A percentile compares a stretch with the other conserved stretches of the same genome.
Conservation (phyloP, 2,329 filamentous ascomycete species). For the Cladophialophora yegresii region DNA sequence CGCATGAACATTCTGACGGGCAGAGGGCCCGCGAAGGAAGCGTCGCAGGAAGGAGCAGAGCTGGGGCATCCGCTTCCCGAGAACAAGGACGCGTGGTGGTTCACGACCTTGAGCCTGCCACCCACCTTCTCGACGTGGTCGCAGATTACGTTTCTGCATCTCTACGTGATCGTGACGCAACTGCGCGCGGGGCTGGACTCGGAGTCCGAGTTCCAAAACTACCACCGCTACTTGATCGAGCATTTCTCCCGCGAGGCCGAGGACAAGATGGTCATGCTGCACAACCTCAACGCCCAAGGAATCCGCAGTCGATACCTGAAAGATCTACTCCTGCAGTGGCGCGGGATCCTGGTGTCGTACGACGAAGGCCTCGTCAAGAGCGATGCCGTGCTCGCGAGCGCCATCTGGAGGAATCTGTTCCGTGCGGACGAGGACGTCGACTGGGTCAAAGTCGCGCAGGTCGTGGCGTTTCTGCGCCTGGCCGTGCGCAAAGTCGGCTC, state of each 20-base stretch:
- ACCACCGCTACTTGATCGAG: constrained; percentile 89
- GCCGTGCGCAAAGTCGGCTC: constrained; percentile 20
- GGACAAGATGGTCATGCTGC: constrained; percentile 64
- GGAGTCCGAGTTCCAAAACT: constrained; percentile 66
- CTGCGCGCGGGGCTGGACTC: constrained; percentile 74
- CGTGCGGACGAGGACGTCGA: constrained; percentile 69
- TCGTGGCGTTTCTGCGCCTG: constrained; percentile 64
- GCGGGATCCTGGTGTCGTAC: constrained; percentile 74
- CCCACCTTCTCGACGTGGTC: constrained; percentile 96
- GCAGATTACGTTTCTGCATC: constrained; percentile 92
- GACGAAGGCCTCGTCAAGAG: constrained; percentile 51
- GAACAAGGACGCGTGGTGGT: constrained; percentile 29
- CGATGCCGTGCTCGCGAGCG: constrained; percentile 57
- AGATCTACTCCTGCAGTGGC: constrained; percentile 91
- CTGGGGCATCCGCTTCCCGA: constrained; percentile 62
- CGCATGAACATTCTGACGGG: constrained; percentile 62
- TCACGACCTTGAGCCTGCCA: constrained; percentile 54
- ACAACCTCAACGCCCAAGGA: constrained; percentile 54
- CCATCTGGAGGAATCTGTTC: constrained; percentile 92
- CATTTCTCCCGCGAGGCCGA: constrained; percentile 75
- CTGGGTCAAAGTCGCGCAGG: constrained; percentile 60
- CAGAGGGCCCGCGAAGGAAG: constrained; percentile 58
- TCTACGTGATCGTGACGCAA: constrained; percentile 85
- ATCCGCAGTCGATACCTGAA: constrained; percentile 68
- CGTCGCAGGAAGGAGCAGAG: constrained; percentile 69